Evolutionary conservation across 2,329 filamentous ascomycete species (phyloP).

Genomic region (Ambrosiella xylebori): DNA sequence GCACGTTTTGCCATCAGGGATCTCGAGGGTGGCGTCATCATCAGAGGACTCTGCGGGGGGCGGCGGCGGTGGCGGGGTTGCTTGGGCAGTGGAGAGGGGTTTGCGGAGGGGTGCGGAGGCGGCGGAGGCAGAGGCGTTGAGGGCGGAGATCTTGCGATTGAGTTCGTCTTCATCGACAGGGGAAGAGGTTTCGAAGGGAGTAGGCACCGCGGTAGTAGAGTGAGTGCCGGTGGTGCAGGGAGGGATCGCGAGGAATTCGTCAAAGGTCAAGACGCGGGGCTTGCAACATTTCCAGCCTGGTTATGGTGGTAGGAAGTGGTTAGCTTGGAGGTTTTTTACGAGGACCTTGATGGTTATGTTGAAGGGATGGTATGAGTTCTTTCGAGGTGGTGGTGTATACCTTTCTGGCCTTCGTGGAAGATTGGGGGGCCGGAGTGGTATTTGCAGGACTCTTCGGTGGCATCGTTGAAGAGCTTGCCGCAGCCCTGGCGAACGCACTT

Average conservation of each 20-base stretch:
- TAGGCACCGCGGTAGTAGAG: constrained; percentile 62
- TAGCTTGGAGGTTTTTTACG: not conserved
- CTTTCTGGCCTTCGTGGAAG: constrained; percentile 98
- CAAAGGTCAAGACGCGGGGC: constrained; percentile 86
- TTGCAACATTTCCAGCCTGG: constrained; percentile 98
- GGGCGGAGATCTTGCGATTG: constrained; percentile 34
- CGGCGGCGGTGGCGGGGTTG: constrained; percentile 34
- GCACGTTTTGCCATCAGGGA: constrained; percentile 60
- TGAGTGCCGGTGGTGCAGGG: constrained; percentile 90
- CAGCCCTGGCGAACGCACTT: constrained; percentile 97
- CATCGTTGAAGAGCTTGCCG: constrained; percentile 69
- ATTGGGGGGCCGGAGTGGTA: constrained; percentile 89
- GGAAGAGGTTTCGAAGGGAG: constrained; percentile 41
- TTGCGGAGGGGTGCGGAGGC: constrained; percentile 24
- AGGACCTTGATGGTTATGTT: not conserved
- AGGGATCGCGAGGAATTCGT: constrained; percentile 86
- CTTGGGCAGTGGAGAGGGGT: constrained; percentile 25
- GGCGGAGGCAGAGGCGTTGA: constrained; percentile 27
- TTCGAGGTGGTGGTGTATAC: constrained; percentile 31
- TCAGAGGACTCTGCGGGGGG: constrained; percentile 65
- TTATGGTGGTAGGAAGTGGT: not conserved
- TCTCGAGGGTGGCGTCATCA: constrained; percentile 59
- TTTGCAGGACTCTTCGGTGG: constrained; percentile 51
- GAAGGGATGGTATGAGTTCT: not conserved
- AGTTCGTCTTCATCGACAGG: constrained; percentile 26